Evolutionary conservation across 2,329 filamentous ascomycete species (phyloP), one percentile per base, ranked within the genome.

Genomic region (Xylaria sp.): DNA sequence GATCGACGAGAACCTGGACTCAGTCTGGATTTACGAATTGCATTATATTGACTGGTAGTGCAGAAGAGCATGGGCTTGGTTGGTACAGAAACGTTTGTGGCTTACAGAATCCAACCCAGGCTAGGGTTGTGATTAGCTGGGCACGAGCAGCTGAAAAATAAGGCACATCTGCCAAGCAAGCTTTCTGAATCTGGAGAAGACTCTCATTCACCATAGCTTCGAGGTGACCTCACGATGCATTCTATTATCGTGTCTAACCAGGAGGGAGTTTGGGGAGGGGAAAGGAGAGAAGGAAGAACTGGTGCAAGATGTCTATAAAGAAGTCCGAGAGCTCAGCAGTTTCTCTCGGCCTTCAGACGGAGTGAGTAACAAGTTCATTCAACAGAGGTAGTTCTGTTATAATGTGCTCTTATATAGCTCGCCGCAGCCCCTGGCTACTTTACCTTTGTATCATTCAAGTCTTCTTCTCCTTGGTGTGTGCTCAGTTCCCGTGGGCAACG

Each of bases 401-500:
- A 22, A 68, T 68, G 63, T 36, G 50, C 33, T 10, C 15, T 2
- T 11, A 27, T 27, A 27, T n/a, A 42, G 3, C 49, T 53, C 13
- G 13, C 45, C 17, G 27, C 33, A 60, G 64, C 57, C 51, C n/a
- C n/a, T 61, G 56, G 67, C 57, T 67, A 17, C 47, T 55, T 57
- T 69, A 50, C 49, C 47, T 69, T 11, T 45, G n/a, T 15, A 17
- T 47, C 5, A 39, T 60, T 4, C 65, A 71, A 5, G 29, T 54
- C 50, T 63, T 73, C 42, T 63, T 66, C 17, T 59, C 69, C 45
- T 47, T 63, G 22, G 69, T 22, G 45, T 58, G 44, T 49, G 66
- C 67, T 29, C 71, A 73, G 29, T 73, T 65, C 42, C 63, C 70
- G 15, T 73, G 72, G 71, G 71, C 65, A 29, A 67, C 54, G 5